phyloP scores from a whole-genome alignment of 352 stramenopile species.

The Phytophthora colocasiae region DNA sequence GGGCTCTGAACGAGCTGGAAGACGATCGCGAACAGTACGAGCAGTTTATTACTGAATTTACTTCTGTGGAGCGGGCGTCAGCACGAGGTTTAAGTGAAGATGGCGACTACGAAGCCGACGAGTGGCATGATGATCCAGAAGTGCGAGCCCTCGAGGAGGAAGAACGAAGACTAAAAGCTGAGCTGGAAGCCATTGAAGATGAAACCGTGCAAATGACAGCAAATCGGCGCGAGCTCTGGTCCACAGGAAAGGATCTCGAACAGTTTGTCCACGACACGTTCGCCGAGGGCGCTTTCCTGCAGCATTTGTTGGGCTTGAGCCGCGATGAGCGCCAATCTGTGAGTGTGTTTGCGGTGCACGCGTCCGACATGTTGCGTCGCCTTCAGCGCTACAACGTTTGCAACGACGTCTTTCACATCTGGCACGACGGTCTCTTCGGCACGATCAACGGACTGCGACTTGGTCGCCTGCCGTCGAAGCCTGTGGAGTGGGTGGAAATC shows the following conservation, averaged over 20 bases:
- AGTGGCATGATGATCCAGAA: slow-evolving; percentile 57
- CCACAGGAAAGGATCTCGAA: slow-evolving; percentile 74
- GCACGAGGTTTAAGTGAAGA: slow-evolving; percentile 27
- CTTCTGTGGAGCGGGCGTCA: slow-evolving; percentile 34
- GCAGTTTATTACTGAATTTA: slow-evolving; percentile 60
- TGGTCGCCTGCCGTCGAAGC: slow-evolving; percentile 77
- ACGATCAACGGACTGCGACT: slow-evolving; percentile 91
- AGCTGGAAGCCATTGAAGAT: slow-evolving; percentile 65
- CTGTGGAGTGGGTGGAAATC: slow-evolving; percentile 92
- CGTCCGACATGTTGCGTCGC: slow-evolving; percentile 80
- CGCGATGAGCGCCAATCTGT: slow-evolving; percentile 82
- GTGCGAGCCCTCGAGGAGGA: slow-evolving; percentile 67
- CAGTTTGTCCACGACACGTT: slow-evolving; percentile 78
- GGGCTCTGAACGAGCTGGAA: slow-evolving; percentile 52
- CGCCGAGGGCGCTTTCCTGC: slow-evolving; percentile 74
- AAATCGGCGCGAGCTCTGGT: slow-evolving; percentile 78
- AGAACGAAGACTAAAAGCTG: slow-evolving; percentile 56
- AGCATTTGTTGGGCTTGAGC: slow-evolving; percentile 76
- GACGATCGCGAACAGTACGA: slow-evolving; percentile 65
- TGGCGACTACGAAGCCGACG: slow-evolving; percentile 37
- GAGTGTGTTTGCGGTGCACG: slow-evolving; percentile 77
- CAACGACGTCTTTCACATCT: slow-evolving; percentile 94
- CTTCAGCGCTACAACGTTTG: slow-evolving; percentile 89
- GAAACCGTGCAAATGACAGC: slow-evolving; percentile 60
- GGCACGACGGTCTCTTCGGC: slow-evolving; percentile 89